Evolutionary conservation across 2,329 filamentous ascomycete species (phyloP).

Genomic region (Pseudocercospora crystallina): DNA sequence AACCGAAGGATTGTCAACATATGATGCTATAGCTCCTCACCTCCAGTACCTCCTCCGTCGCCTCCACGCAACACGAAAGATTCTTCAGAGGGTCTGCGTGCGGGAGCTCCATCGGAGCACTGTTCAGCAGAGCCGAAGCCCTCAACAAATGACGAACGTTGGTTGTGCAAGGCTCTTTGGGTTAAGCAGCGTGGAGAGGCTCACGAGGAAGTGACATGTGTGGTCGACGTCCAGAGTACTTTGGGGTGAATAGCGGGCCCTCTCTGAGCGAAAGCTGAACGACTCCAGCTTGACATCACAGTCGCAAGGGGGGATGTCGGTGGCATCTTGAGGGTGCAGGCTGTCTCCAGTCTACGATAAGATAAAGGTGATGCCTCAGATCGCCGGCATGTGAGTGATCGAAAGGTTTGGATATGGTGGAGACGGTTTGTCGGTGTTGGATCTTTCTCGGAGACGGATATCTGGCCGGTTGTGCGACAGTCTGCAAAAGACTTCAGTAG

Average conservation of each 20-base stretch:
- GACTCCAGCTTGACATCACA: conserved; percentile 5
- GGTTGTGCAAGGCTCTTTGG: no score
- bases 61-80: conserved; percentile 1
- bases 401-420: no score
- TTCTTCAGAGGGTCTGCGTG: background rate
- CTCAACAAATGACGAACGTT: background rate
- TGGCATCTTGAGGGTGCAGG: background rate
- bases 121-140: no score
- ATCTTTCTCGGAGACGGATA: no score
- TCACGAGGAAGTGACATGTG: conserved; percentile 1
- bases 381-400: background rate
- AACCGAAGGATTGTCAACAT: background rate
- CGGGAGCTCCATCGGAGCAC: no score
- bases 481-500: no score
- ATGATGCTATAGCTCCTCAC: conserved; percentile 1
- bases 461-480: no score
- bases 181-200: background rate
- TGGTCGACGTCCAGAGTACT: background rate
- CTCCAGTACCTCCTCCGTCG: background rate
- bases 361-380: conserved; percentile 1
- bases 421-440: no score
- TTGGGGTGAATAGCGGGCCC: background rate
- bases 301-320: conserved; percentile 1
- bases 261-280: background rate
- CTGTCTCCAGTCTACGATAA: conserved; percentile 1